Conservation (phyloP, 2,329 filamentous ascomycete species). For the Fusarium sp. region DNA sequence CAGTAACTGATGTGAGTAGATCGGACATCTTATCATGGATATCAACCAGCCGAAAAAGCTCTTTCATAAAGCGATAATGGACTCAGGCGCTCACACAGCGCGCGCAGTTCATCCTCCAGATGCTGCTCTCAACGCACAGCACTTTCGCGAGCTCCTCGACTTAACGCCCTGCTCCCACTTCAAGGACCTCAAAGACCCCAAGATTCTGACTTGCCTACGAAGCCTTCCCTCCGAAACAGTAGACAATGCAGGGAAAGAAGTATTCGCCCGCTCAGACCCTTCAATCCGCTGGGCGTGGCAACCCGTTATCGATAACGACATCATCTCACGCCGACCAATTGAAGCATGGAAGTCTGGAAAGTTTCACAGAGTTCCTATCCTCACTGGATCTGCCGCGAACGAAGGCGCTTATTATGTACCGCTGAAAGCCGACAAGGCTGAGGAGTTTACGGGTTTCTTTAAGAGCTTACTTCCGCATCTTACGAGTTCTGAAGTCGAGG, state of each 20-base stretch:
- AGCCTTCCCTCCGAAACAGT: slow-evolving; percentile 43
- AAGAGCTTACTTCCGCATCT: slow-evolving; percentile 45
- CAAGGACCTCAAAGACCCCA: slow-evolving; percentile 42
- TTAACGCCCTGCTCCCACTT: slow-evolving; percentile 46
- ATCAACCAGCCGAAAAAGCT: slow-evolving; percentile 49
- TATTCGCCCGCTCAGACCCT: slow-evolving; percentile 46
- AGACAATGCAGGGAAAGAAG: slow-evolving; percentile 45
- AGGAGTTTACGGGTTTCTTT: slow-evolving; percentile 47
- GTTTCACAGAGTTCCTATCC: slow-evolving; percentile 49
- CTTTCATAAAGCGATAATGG: slow-evolving; percentile 51
- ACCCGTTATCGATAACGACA: slow-evolving; percentile 47
- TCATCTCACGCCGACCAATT: slow-evolving; percentile 48
- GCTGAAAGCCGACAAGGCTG: slow-evolving; percentile 25
- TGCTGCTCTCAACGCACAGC: slow-evolving; percentile 45
- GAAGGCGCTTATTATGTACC: slow-evolving; percentile 50
- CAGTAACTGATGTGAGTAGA: too few relatives aligned
- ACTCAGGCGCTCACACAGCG: slow-evolving; percentile 49
- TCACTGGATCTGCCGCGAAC: slow-evolving; percentile 48
- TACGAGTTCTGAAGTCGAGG: slow-evolving; percentile 17
- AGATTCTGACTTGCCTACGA: slow-evolving; percentile 46
- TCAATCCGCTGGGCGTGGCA: slow-evolving; percentile 51
- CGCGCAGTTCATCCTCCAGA: slow-evolving; percentile 45
- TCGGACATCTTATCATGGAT: slow-evolving; percentile 51
- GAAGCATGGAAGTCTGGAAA: slow-evolving; percentile 51
- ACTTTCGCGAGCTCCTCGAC: slow-evolving; percentile 48